Evolutionary conservation across 306 rosid species (phyloP).

Genomic region (Fragaria iinumae): DNA sequence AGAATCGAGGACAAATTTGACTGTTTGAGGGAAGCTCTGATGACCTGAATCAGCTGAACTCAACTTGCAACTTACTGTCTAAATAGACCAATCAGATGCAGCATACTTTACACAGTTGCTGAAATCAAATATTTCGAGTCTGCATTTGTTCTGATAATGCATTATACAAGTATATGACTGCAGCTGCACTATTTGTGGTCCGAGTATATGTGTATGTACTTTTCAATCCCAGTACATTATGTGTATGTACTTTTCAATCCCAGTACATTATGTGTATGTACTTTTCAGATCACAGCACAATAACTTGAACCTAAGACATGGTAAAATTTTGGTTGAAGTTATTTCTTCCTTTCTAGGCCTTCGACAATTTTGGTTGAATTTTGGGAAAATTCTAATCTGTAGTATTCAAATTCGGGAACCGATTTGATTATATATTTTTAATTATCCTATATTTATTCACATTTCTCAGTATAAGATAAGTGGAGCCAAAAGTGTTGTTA

Average conservation of each 20-base stretch:
- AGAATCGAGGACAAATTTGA: not conserved
- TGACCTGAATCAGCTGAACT: not conserved
- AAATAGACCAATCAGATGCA: not conserved
- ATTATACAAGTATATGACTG: not conserved
- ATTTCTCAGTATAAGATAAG: too few relatives aligned
- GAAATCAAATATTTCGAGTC: not conserved
- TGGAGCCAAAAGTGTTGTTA: not conserved
- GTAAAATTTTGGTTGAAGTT: not conserved
- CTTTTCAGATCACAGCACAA: not conserved
- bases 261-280: too few relatives aligned
- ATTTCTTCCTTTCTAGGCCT: not conserved
- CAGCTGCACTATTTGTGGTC: not conserved
- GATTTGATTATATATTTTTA: not conserved
- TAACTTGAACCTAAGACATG: not conserved
- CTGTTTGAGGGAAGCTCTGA: not conserved
- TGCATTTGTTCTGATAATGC: not conserved
- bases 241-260: not conserved
- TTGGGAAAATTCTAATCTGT: not conserved
- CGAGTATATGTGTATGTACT: not conserved
- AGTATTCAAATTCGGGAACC: not conserved
- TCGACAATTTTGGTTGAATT: not conserved
- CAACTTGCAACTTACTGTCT: not conserved
- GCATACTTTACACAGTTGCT: not conserved
- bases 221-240: not conserved
- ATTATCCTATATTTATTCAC: too few relatives aligned